Base-by-base conservation (phyloP, 768 basidiomycete species). In the Trametes maxima region DNA sequence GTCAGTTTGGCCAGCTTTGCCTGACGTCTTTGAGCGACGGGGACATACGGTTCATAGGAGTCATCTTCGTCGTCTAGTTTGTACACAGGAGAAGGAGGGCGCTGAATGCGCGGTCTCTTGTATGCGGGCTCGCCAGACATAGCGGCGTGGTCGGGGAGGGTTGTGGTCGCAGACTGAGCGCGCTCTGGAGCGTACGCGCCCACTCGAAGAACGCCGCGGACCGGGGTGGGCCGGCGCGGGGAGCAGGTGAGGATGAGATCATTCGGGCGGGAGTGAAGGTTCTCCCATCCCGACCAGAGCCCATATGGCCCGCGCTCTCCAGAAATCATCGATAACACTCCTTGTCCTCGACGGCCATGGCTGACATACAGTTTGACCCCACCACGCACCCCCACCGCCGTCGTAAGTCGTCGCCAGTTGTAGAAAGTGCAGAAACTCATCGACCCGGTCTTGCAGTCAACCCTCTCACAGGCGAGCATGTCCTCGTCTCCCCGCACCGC, bases 401-500 rank as follows among this genome's bases (percentile, higher is more conserved):
- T 61, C 81, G 89, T 89, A 73, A 67, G 85, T 22, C 36, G 37
- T 40, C 45, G 39, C 35, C 43, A 3, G 28, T 19, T 52, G n/a
- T n/a, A 19, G 6, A 21, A 25, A 4, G 17, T 5, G 37, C 25
- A 2, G 6, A 10, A 14, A 42, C 25, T 35, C 17, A 44, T 50
- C 25, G 37, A 13, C 64, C 63, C 39, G 35, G 51, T 42, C 33
- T 24, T 21, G 14, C 68, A 94, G 92, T 84, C 71, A 95, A 95
- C 68, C 92, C 94, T 3, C 81, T 95, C 59, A 86, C 84, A 0
- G 82, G 84, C 60, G 88, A 88, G 67, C 80, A 91, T 69, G 77
- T 94, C 56, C 85, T 95, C 36, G 89, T 94, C 37, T 94, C 93
- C 40, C 92, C 94, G 0, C 94, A 96, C 73, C 89, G 95, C 53